A percentile compares a stretch with the other conserved stretches of the same genome.
Conservation (phyloP, 179 eudicot species). For the Silene noctiflora region DNA sequence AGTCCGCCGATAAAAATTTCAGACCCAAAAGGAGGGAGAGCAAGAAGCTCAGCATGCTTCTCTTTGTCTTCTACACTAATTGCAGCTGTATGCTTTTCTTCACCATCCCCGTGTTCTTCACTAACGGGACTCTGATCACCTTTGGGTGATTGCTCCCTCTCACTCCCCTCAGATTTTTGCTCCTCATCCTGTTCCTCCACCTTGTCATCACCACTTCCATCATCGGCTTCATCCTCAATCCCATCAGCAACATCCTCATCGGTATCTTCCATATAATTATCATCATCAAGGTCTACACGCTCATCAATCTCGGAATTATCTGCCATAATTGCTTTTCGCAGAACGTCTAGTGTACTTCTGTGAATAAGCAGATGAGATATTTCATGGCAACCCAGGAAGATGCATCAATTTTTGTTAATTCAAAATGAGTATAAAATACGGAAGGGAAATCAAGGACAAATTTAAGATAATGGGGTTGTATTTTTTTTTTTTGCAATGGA, state of each 20-base stretch:
- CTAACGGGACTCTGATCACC: constrained; percentile 37
- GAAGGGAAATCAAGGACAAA: constrained; percentile 29
- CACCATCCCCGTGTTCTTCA: constrained; percentile 39
- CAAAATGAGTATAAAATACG: constrained; percentile 25
- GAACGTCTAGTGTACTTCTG: constrained; percentile 36
- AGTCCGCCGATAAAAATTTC: constrained; percentile 92
- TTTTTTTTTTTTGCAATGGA: constrained; percentile 7
- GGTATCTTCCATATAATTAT: constrained; percentile 55
- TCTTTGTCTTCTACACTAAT: constrained; percentile 46
- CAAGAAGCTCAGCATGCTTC: constrained; percentile 68
- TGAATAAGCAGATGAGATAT: constrained; percentile 28
- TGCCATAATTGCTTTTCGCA: constrained; percentile 53
- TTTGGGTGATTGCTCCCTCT: constrained; percentile 46
- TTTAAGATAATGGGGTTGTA: constrained; percentile 21
- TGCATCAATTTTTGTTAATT: constrained; percentile 24
- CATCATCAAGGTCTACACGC: constrained; percentile 89
- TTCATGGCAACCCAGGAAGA: constrained; percentile 32
- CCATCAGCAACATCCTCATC: constrained; percentile 53
- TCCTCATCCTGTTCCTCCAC: constrained; percentile 56
- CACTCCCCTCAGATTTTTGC: constrained; percentile 45
- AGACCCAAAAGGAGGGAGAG: constrained; percentile 87
- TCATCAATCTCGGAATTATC: constrained; percentile 81
- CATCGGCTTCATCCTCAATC: constrained; percentile 64
- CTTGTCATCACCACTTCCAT: constrained; percentile 54
- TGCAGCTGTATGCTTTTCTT: constrained; percentile 35